Evolutionary conservation across 345 rosid species (phyloP), one percentile per base, ranked within the genome.

Genomic region (Gossypium ekmanianum): DNA sequence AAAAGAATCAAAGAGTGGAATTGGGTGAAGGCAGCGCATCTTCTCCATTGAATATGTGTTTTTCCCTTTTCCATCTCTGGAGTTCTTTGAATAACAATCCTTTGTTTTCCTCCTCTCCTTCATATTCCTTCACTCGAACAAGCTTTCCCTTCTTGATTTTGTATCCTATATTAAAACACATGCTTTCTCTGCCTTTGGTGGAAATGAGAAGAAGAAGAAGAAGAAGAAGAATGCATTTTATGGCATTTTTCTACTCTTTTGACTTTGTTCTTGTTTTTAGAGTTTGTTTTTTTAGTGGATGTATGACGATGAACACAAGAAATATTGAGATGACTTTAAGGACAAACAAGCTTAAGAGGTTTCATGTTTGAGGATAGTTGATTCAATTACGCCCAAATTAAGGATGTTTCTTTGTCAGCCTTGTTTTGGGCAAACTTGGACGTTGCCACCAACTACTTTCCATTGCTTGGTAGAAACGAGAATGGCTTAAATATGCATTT

Each of bases 141-240:
- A 66, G 39, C 75, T 83, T 82, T 51, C 85, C 83, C 51, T 70
- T 75, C 81, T 80, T 87, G 56, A 79, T 64, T 26, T 77, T 76
- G 59, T 63, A 74, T 7, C 87, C 85, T 26, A 84, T n/a, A 41
- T 82, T 75, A 22, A 87, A 84, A 70, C 91, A 85, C 91, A 87
- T 17, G 5, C 1, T 87, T 50, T 59, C 9, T 50, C n/a, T 4
- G 22, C 26, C 3, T 4, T 7, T 29, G 59, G 26, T 8, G 34
- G 69, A 7, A 26, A 58, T 48, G 62, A 34, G 39, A 29, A 29
- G 3, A 0, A 34, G 41, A 34, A 34, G 22, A 20, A 20, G 22
- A 1, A 20, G 22, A 20, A 20, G 22, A 20, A 20, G 22, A 20
- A 20, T 34, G 41, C 41, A 34, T 34, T 34, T 34, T 34, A 5